A percentile compares a stretch with the other conserved stretches of the same genome.
phyloP scores from a whole-genome alignment of 2,329 filamentous ascomycete genomes.

The Xylariales sp. region DNA sequence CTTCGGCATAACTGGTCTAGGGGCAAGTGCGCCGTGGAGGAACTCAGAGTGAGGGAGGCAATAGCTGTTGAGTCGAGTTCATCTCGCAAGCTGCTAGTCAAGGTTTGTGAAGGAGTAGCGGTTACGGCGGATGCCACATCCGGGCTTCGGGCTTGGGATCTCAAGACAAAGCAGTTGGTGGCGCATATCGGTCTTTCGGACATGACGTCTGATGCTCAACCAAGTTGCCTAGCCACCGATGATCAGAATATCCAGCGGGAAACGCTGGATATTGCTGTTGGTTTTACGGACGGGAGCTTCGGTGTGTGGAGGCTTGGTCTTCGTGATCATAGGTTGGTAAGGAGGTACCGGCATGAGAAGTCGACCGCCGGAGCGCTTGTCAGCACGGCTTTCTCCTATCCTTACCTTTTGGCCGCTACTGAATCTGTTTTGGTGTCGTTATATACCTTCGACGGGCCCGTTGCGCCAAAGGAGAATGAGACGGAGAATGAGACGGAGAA shows the following conservation, averaged over 20 bases:
- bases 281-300: slow-evolving; percentile 69
- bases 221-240: slow-evolving; percentile 65
- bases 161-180: slow-evolving; percentile 58
- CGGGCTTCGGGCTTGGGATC: slow-evolving; percentile 75
- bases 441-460: slow-evolving; percentile 56
- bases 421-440: slow-evolving; percentile 68
- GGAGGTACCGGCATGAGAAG: slow-evolving; percentile 54
- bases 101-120: slow-evolving; percentile 70
- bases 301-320: slow-evolving; percentile 61
- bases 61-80: slow-evolving; percentile 26
- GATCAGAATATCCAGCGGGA: slow-evolving; percentile 38
- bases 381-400: slow-evolving; percentile 66
- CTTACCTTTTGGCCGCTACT: slow-evolving; percentile 77
- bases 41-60: slow-evolving; percentile 49
- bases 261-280: slow-evolving; percentile 57
- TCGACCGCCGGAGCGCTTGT: slow-evolving; percentile 63
- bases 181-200: slow-evolving; percentile 39
- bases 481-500: slow-evolving; percentile 4
- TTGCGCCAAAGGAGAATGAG: slow-evolving; percentile 1
- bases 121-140: slow-evolving; percentile 67
- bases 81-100: slow-evolving; percentile 62
- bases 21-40: slow-evolving; percentile 74
- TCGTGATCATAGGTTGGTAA: slow-evolving; percentile 35
- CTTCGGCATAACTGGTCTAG: slow-evolving; percentile 86
- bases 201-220: slow-evolving; percentile 26